These are phyloP conservation scores for Colletotrichum sp. DNA, from an alignment of 2,329 filamentous ascomycete species.

Conservation along the genomic window DNA sequence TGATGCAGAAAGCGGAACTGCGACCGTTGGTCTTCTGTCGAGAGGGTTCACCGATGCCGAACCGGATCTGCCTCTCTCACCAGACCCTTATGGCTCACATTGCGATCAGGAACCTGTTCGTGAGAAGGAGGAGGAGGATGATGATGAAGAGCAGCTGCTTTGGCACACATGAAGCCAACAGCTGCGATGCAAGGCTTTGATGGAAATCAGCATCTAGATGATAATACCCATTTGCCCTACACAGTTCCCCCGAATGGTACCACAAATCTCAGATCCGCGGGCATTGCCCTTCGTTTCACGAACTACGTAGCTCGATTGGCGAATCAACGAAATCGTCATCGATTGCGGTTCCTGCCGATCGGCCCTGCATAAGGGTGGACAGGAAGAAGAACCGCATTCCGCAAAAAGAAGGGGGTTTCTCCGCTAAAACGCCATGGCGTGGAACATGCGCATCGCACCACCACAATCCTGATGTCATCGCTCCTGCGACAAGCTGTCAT, in stretches of 20 bases:
- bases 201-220: not conserved
- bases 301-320: not conserved
- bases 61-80: not conserved
- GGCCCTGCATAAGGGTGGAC: not conserved
- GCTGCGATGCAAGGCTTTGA: not conserved
- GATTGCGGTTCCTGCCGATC: conserved; percentile 16
- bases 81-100: not conserved
- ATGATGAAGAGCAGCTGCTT: not conserved
- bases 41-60: not conserved
- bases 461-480: conserved; percentile 21
- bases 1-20: not conserved
- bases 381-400: not conserved
- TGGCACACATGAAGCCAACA: not conserved
- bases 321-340: conserved; percentile 14
- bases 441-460: not conserved
- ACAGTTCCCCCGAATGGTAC: not conserved
- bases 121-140: not conserved
- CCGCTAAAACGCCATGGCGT: not conserved
- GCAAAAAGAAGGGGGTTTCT: not conserved
- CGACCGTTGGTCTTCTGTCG: not conserved
- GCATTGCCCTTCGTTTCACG: not conserved
- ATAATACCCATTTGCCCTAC: not conserved
- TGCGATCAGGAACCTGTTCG: fast-evolving
- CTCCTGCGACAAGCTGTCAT: conserved; percentile 17
- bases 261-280: not conserved